phyloP scores from a whole-genome alignment of 805 yeast species.

The Candida argentea region DNA sequence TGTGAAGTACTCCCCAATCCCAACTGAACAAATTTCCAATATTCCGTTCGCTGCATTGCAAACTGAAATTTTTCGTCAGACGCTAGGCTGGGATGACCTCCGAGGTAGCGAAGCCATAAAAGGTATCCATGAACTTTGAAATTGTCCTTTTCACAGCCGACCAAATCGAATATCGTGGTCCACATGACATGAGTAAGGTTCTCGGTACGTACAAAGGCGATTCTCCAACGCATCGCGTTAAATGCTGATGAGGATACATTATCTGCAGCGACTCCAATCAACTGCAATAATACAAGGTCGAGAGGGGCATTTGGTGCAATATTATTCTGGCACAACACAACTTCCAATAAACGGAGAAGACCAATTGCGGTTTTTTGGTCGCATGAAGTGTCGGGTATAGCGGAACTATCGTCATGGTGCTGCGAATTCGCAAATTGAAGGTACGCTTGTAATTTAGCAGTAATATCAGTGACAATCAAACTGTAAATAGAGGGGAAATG shows the following conservation, averaged over 20 bases:
- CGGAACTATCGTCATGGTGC: too few relatives aligned
- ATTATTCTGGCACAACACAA: too few relatives aligned
- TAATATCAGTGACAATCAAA: too few relatives aligned
- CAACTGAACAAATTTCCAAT: conserved; percentile 47
- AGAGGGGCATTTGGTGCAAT: conserved; percentile 4
- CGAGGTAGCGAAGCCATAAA: conserved; percentile 47
- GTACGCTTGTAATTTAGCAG: too few relatives aligned
- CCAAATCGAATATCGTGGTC: conserved; percentile 33
- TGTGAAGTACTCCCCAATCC: conserved; percentile 48
- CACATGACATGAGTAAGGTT: conserved; percentile 26
- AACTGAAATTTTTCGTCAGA: conserved; percentile 16
- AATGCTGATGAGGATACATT: conserved; percentile 26
- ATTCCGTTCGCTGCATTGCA: conserved; percentile 13
- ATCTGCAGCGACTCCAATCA: conserved; percentile 28
- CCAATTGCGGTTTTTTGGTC: too few relatives aligned
- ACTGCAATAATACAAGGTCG: conserved; percentile 19
- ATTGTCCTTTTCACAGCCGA: conserved; percentile 12
- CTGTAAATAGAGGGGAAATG: too few relatives aligned
- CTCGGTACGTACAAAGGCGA: conserved; percentile 15
- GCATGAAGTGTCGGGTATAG: too few relatives aligned
- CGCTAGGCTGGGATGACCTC: conserved; percentile 7
- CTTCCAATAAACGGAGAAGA: too few relatives aligned
- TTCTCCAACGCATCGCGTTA: conserved; percentile 47
- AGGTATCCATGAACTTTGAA: conserved; percentile 35
- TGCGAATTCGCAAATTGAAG: too few relatives aligned